These are phyloP conservation scores for Talaromyces marneffei DNA, from an alignment of 2,329 filamentous ascomycete genomes.

Conservation along the genomic window DNA sequence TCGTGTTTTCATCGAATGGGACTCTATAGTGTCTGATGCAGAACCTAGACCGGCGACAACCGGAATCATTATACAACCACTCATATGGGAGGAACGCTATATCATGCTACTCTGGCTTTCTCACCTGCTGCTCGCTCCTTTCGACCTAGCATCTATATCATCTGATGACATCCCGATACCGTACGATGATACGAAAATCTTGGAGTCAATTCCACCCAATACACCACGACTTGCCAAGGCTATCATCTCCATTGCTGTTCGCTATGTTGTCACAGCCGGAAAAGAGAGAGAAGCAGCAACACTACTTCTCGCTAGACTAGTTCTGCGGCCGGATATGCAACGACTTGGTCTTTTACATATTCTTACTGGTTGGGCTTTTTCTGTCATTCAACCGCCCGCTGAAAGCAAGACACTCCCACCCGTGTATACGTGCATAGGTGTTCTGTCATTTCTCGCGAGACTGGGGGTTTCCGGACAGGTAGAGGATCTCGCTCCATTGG, in stretches of 20 bases:
- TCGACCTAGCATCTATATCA: constrained; percentile 84
- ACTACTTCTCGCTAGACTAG: constrained; percentile 69
- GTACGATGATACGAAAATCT: constrained; percentile 25
- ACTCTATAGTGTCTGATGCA: constrained; percentile 21
- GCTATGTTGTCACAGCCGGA: constrained; percentile 67
- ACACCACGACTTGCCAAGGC: constrained; percentile 66
- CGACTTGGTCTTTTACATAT: constrained; percentile 61
- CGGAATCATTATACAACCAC: constrained; percentile 28
- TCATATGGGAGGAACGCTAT: constrained; percentile 85
- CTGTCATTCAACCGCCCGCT: constrained; percentile 48
- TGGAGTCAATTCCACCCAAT: constrained; percentile 47
- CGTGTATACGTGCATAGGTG: constrained; percentile 71
- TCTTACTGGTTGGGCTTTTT: constrained; percentile 66
- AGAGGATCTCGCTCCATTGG: constrained; percentile 64
- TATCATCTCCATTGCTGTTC: constrained; percentile 64
- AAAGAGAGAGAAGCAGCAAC: constrained; percentile 91
- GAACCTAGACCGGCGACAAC: constrained; percentile 12
- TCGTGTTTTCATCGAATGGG: constrained; percentile 61
- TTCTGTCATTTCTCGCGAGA: constrained; percentile 72
- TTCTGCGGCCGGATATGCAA: constrained; percentile 86
- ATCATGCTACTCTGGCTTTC: constrained; percentile 82
- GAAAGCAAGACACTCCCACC: constrained; percentile 27
- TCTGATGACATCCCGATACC: constrained; percentile 35
- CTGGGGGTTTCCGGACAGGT: constrained; percentile 66
- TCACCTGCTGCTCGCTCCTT: constrained; percentile 76